Evolutionary conservation across 2,329 filamentous ascomycete species (phyloP), one percentile per base, ranked within the genome.

Genomic region (Colletotrichum godetiae): DNA sequence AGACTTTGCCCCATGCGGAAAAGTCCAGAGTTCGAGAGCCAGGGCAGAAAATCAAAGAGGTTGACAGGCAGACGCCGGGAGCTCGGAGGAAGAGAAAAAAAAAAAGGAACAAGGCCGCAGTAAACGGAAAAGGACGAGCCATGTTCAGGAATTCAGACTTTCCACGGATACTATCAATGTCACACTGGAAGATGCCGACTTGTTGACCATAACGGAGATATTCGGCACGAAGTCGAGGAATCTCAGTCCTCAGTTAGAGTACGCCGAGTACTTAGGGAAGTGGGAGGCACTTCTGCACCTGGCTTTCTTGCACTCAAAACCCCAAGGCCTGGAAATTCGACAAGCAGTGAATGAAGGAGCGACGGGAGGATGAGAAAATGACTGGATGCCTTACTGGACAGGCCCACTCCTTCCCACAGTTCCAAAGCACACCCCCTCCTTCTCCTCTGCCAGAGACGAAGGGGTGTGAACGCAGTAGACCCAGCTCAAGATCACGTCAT

Each of bases 401-500:
- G 52, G 12, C 15, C 61, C 31, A n/a, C 46, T 33, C 8, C 57
- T 13, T 35, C 31, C 55, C 33, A 13, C 35, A n/a, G 22, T 27
- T 6, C 35, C 12, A 15, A 35, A 27, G 15, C 29, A 12, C 24
- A 22, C 49, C 13, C 13, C 19, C 27, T 15, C 13, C 46, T 61
- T 49, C 42, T 58, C 33, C 24, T 22, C 3, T 7, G 19, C 5
- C 29, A 5, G 27, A 33, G 52, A 55, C 31, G 7, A 49, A 22
- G 42, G 37, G 56, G 2, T 42, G 61, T 22, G 49, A 15, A 7
- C 29, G 19, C 2, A 27, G 4, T 7, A 31, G 46, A 31, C 6
- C 4, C 53, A 35, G n/a, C 42, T 60, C 35, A 35, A 56, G 53
- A 75, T 75, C 74, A 75, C 73, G 74, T 75, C 74, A 75, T 75